A percentile compares a stretch with the other conserved stretches of the same genome.
phyloP scores from a whole-genome alignment of 768 basidiomycete species.

The Phylloporus rhodoxanthus region DNA sequence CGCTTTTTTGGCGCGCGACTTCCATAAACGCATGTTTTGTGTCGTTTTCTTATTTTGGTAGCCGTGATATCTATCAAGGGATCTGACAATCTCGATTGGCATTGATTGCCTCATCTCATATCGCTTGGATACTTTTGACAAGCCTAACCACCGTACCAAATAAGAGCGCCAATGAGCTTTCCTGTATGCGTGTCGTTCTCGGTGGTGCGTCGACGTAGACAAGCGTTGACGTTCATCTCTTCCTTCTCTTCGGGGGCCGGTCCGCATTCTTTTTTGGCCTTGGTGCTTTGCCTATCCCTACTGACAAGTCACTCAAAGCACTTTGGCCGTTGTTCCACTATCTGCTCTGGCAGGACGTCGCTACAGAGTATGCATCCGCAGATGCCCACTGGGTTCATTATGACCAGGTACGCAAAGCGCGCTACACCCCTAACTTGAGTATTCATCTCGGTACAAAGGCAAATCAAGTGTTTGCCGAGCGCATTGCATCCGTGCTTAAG shows the following conservation, averaged over 20 bases:
- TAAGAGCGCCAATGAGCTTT: neutral
- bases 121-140: neutral
- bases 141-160: neutral
- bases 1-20: constrained; percentile 4
- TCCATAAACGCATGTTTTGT: constrained; percentile 11
- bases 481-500: constrained; percentile 68
- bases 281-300: neutral
- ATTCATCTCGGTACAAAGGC: constrained; percentile 44
- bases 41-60: constrained; percentile 2
- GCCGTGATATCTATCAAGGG: neutral
- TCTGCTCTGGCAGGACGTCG: constrained; percentile 95
- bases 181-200: neutral
- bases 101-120: constrained; percentile 6
- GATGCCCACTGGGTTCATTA: constrained; percentile 62
- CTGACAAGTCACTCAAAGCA: constrained; percentile 39
- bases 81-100: neutral
- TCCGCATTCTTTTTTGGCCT: neutral
- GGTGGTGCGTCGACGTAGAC: neutral
- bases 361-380: constrained; percentile 80
- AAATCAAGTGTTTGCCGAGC: constrained; percentile 76
- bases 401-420: constrained; percentile 17
- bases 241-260: neutral
- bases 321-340: constrained; percentile 99
- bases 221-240: neutral
- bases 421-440: neutral